Conservation (phyloP, 176 grass and related monocot genomes). For the Avena atlantica region DNA sequence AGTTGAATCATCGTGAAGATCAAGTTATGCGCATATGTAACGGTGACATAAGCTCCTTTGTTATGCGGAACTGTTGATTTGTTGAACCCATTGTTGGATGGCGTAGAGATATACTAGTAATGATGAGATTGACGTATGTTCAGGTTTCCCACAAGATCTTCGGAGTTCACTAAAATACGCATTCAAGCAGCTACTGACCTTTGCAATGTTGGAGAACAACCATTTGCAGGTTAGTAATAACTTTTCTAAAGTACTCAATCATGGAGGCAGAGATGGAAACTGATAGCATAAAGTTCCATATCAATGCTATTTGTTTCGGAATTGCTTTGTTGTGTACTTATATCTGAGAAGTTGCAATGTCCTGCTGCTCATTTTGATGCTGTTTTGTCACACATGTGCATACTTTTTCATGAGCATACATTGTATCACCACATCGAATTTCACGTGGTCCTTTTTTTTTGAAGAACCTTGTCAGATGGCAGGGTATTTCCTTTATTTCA, state of each 20-base stretch:
- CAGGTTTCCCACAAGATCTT: background rate
- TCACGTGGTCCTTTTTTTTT: too few species aligned
- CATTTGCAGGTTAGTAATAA: constrained; percentile 1
- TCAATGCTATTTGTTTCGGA: background rate
- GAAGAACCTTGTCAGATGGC: too few species aligned
- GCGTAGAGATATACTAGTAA: background rate
- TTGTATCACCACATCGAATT: background rate
- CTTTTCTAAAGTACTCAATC: background rate
- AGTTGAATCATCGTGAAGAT: background rate
- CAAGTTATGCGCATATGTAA: constrained; percentile 14
- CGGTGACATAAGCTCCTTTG: background rate
- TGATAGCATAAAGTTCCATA: background rate
- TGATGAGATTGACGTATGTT: background rate
- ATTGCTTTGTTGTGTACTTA: background rate
- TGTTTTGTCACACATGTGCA: background rate
- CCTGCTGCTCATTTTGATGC: background rate
- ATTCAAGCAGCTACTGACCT: background rate
- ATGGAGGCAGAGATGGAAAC: background rate
- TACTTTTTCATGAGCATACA: background rate
- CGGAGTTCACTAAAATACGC: background rate
- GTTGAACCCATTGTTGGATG: background rate
- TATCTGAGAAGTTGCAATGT: background rate
- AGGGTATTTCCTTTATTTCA: too few species aligned
- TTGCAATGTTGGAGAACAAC: background rate
- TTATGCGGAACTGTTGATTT: background rate